Evolutionary conservation across 768 basidiomycete genomes (phyloP).

Genomic region (Lyophyllum semitale): DNA sequence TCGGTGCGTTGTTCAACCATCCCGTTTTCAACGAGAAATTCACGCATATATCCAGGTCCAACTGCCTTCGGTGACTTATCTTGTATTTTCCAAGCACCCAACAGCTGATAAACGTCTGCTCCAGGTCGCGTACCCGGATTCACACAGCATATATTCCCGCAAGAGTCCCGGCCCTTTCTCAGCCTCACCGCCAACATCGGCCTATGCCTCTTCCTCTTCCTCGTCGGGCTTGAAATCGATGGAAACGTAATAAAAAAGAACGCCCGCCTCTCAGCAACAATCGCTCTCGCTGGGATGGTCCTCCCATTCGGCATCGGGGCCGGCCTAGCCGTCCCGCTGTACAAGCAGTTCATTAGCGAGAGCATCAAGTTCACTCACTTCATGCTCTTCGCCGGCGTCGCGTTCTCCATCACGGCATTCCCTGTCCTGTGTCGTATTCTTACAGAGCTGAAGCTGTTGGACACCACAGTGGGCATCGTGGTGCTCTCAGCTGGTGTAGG

Average conservation of each 20-base stretch:
- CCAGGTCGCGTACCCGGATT: conserved; percentile 86
- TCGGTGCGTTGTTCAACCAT: conserved; percentile 71
- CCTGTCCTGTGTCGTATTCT: conserved; percentile 87
- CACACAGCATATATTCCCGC: conserved; percentile 82
- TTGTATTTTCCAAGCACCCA: neutral
- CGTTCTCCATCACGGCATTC: conserved; percentile 86
- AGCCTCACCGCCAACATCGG: conserved; percentile 89
- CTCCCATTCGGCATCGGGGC: conserved; percentile 89
- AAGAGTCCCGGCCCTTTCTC: conserved; percentile 70
- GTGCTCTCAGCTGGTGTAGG: conserved; percentile 93
- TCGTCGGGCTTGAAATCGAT: conserved; percentile 94
- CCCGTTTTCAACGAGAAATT: conserved; percentile 5
- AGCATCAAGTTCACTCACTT: conserved; percentile 82
- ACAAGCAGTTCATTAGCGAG: conserved; percentile 69
- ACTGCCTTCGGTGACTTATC: conserved; percentile 48
- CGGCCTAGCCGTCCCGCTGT: conserved; percentile 63
- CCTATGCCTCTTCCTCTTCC: conserved; percentile 84
- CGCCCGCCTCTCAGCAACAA: conserved; percentile 62
- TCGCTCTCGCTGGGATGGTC: conserved; percentile 82
- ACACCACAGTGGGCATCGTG: conserved; percentile 90
- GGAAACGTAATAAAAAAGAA: conserved; percentile 75
- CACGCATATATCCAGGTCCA: conserved; percentile 36
- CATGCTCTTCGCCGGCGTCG: conserved; percentile 92
- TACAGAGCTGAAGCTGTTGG: conserved; percentile 87
- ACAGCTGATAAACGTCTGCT: neutral